phyloP scores from a whole-genome alignment of 352 stramenopile genomes.

The Phytopythium montanum region DNA sequence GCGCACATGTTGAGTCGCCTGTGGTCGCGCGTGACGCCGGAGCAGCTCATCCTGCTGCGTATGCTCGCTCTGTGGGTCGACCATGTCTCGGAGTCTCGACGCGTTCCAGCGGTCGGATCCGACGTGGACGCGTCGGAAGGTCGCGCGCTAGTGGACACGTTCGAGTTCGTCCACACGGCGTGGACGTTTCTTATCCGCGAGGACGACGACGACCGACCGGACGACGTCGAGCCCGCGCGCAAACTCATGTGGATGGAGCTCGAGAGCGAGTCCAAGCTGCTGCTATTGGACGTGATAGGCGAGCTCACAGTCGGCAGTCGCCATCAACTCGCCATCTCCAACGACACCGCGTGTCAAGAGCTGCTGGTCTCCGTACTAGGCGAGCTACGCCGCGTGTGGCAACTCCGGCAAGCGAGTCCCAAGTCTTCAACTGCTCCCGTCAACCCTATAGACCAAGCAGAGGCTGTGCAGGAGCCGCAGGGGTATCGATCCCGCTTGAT shows the following conservation, averaged over 20 bases:
- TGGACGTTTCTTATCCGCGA: constrained; percentile 43
- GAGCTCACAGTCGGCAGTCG: constrained; percentile 36
- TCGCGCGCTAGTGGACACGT: constrained; percentile 14
- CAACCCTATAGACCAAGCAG: no score
- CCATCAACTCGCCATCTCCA: constrained; percentile 4
- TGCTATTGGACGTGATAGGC: constrained; percentile 68
- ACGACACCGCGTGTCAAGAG: constrained; percentile 10
- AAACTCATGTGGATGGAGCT: constrained; percentile 73
- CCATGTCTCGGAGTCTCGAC: constrained; percentile 9
- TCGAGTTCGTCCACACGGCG: constrained; percentile 57
- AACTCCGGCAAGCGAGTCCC: constrained; percentile 30
- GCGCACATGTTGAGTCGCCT: constrained; percentile 74
- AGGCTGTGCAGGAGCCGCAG: constrained; percentile 31
- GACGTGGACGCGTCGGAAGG: constrained; percentile 4
- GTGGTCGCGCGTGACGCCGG: constrained; percentile 76
- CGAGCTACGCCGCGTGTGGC: constrained; percentile 63
- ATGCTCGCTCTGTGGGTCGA: constrained; percentile 70
- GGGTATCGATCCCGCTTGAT: constrained; percentile 79
- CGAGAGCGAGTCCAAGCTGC: constrained; percentile 71
- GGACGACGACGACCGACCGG: constrained; percentile 47
- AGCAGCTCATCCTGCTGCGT: constrained; percentile 74
- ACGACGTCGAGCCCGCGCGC: constrained; percentile 54
- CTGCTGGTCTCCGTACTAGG: constrained; percentile 42
- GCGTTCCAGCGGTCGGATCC: not conserved
- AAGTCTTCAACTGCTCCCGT: constrained; percentile 6